Evolutionary conservation across 2,329 filamentous ascomycete genomes (phyloP).

Genomic region (Penicillium frequentans): DNA sequence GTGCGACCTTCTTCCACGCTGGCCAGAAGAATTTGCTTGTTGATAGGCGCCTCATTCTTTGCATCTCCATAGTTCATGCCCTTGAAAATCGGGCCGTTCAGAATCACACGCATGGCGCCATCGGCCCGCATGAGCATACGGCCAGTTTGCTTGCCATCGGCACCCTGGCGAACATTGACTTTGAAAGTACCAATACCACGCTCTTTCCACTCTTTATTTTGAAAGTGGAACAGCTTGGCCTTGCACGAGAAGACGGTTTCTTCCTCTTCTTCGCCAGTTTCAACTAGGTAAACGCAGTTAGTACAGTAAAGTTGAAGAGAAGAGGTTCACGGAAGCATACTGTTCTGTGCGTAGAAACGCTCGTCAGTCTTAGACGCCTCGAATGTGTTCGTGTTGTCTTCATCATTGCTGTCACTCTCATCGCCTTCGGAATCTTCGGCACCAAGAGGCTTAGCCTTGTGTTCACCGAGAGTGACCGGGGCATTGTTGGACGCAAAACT

Average conservation of each 20-base stretch:
- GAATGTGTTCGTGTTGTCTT: constrained; percentile 49
- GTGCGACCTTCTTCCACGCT: constrained; percentile 55
- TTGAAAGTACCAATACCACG: constrained; percentile 81
- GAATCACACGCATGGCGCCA: constrained; percentile 78
- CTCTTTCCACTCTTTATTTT: constrained; percentile 80
- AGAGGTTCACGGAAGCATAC: constrained; percentile 50
- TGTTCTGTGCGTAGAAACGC: constrained; percentile 59
- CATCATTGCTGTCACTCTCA: constrained; percentile 49
- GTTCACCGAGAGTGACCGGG: constrained; percentile 41
- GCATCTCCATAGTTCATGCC: constrained; percentile 74
- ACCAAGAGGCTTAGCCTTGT: constrained; percentile 66
- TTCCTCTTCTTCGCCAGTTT: constrained; percentile 87
- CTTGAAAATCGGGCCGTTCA: constrained; percentile 80
- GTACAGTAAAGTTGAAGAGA: background rate
- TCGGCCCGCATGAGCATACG: constrained; percentile 90
- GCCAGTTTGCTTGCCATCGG: constrained; percentile 58
- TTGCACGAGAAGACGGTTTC: constrained; percentile 71
- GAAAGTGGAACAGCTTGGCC: constrained; percentile 81
- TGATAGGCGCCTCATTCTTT: constrained; percentile 62
- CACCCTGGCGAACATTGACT: constrained; percentile 67
- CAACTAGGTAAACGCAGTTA: constrained; percentile 28
- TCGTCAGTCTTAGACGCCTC: constrained; percentile 50
- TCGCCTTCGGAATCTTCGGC: constrained; percentile 60
- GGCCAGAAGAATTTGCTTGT: constrained; percentile 68
- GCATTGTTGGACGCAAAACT: constrained; percentile 69